Percentiles rank a stretch among this genome's conserved stretches.
Evolutionary conservation across 129 eudicot species (phyloP).

Genomic region (Ambrosia trifida): DNA sequence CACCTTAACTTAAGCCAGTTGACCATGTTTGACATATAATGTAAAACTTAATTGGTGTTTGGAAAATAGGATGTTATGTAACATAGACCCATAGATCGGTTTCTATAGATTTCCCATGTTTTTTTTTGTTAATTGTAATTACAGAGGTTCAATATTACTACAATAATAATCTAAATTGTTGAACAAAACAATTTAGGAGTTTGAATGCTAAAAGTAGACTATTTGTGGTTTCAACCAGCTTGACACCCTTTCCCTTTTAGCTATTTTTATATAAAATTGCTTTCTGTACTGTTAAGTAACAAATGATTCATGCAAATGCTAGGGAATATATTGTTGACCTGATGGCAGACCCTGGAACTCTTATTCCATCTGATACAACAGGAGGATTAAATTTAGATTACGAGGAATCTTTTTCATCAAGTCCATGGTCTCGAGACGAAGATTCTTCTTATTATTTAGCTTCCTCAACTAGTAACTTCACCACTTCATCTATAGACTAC

Average conservation of each 20-base stretch:
- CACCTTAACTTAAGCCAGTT: constrained; percentile 15
- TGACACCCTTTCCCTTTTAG: background rate
- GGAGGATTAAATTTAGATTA: constrained; percentile 40
- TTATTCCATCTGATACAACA: constrained; percentile 76
- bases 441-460: constrained; percentile 45
- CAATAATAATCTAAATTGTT: background rate
- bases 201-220: background rate
- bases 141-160: background rate
- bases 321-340: constrained; percentile 98
- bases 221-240: background rate
- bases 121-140: background rate
- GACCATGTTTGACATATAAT: background rate
- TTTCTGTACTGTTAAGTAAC: constrained; percentile 10
- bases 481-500: constrained; percentile 49
- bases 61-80: constrained; percentile 7
- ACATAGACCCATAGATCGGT: background rate
- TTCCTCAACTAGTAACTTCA: constrained; percentile 52
- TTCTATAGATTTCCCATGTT: background rate
- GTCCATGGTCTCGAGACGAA: constrained; percentile 46
- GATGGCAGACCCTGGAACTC: constrained; percentile 95
- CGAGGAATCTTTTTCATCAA: constrained; percentile 46
- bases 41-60: background rate
- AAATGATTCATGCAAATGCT: constrained; percentile 30
- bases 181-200: background rate
- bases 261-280: background rate